Evolutionary conservation across 345 rosid species (phyloP).

Genomic region (Moricandia moricandioides): DNA sequence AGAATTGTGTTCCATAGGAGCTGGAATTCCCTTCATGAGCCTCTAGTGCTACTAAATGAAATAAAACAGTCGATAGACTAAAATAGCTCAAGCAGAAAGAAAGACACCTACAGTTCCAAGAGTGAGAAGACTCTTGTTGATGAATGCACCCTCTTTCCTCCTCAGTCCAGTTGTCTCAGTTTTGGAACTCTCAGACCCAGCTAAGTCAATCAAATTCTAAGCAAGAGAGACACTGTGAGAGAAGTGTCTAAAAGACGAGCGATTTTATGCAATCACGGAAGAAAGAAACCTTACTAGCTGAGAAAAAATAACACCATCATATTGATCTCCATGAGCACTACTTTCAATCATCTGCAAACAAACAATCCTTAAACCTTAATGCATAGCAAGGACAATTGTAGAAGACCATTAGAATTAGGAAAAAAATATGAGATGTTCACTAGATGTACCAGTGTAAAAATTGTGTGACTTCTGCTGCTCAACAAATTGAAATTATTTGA

Average conservation of each 20-base stretch:
- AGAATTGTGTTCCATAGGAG: background rate
- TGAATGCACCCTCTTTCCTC: conserved; percentile 98
- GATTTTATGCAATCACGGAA: conserved; percentile 11
- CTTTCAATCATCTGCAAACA: conserved; percentile 91
- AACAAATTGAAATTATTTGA: conserved; percentile 95
- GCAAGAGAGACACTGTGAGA: conserved; percentile 37
- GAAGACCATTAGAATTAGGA: background rate
- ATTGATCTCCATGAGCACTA: conserved; percentile 86
- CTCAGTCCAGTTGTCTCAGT: conserved; percentile 97
- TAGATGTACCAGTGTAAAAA: conserved; percentile 77
- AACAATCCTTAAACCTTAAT: background rate
- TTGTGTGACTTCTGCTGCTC: conserved; percentile 99
- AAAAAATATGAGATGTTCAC: background rate
- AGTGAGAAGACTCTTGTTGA: conserved; percentile 98
- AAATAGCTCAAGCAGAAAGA: conserved; percentile 12
- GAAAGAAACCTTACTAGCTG: conserved; percentile 70
- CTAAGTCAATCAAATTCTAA: conserved; percentile 97
- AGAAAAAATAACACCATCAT: conserved; percentile 98
- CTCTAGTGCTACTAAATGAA: conserved; percentile 5
- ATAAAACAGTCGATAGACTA: background rate
- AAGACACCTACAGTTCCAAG: conserved; percentile 87
- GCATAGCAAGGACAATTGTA: background rate
- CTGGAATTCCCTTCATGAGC: conserved; percentile 5
- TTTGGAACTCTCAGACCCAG: conserved; percentile 99
- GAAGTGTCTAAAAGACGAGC: conserved; percentile 12